Base-by-base conservation (phyloP, 2,329 filamentous ascomycete genomes). In the Aspergillus brasiliensis region DNA sequence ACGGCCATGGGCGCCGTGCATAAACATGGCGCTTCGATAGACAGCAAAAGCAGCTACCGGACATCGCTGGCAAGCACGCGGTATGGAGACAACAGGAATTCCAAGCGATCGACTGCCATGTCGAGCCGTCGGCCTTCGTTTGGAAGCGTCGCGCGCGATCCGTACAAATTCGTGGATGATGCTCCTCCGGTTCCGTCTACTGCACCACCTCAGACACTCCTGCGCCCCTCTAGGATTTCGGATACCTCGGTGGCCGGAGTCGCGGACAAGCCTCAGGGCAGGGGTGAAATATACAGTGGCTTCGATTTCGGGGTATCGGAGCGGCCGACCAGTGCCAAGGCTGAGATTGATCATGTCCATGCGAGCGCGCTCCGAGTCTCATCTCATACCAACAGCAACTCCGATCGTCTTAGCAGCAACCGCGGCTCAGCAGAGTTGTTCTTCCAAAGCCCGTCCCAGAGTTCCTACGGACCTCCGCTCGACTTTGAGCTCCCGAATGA, bases 61-160 rank as follows among this genome's bases (percentile, higher is more conserved):
- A 76, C 77, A 0, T 79, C 77, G 1, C 65, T 76, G 28, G 72
- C 73, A n/a, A 78, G 76, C 58, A 72, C 71, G 17, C 73, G 74
- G 7, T 74, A 77, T 61, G 74, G 71, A 21, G 70, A 71, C 21
- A 63, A 58, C 37, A 51, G 61, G 21, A 58, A 57, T 52, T 69
- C 69, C 4, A 56, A 72, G 59, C 62, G 68, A 23, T 77, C 75
- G 8, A 74, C 73, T 2, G 68, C 73, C 17, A 67, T 69, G 44
- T 73, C 69, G 13, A 66, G 62, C 46, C 60, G 68, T 11, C 61
- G 74, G 58, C 75, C 73, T 5, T 77, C 75, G 1, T 65, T 73
- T 8, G 67, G 68, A 37, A 76, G 73, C 56, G 58, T 73, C 27
- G 65, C 71, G 11, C 68, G 69, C 2, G 70, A 71, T 3, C 62